Conservation (phyloP, 1,284 basidiomycete species). For the Athelia psychrophila region DNA sequence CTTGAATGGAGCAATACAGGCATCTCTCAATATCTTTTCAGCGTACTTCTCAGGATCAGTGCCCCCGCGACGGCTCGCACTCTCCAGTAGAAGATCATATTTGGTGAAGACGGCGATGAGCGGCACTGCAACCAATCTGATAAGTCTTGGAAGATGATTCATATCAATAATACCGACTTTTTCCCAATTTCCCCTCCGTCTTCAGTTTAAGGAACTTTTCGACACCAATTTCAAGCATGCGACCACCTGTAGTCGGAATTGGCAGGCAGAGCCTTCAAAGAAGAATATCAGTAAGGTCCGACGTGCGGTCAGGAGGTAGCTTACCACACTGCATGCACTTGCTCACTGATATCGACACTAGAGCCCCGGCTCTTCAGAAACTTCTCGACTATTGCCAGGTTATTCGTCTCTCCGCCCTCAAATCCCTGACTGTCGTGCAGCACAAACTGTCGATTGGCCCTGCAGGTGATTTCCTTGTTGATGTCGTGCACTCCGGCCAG, state of each 20-base stretch:
- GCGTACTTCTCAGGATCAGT: background rate
- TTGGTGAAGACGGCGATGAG: background rate
- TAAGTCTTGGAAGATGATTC: background rate
- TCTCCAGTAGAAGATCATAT: background rate
- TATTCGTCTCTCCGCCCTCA: constrained; percentile 19
- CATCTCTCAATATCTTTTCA: background rate
- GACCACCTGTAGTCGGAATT: background rate
- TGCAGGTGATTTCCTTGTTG: constrained; percentile 13
- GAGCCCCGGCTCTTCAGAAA: constrained; percentile 15
- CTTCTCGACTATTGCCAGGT: constrained; percentile 13
- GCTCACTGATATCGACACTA: background rate
- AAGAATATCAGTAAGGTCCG: background rate
- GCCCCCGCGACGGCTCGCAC: background rate
- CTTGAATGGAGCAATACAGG: background rate
- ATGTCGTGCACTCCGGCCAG: constrained; percentile 19
- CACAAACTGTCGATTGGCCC: constrained; percentile 19
- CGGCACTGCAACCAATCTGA: background rate
- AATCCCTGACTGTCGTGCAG: constrained; percentile 28
- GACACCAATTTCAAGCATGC: background rate
- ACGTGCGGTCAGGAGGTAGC: background rate
- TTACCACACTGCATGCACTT: background rate
- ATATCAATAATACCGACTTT: background rate
- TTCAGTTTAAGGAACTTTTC: background rate
- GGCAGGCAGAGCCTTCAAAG: background rate
- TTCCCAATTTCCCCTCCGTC: background rate